These are phyloP conservation scores for Chaetomium sp. DNA, from an alignment of 2,329 filamentous ascomycete genomes.

Conservation along the genomic window DNA sequence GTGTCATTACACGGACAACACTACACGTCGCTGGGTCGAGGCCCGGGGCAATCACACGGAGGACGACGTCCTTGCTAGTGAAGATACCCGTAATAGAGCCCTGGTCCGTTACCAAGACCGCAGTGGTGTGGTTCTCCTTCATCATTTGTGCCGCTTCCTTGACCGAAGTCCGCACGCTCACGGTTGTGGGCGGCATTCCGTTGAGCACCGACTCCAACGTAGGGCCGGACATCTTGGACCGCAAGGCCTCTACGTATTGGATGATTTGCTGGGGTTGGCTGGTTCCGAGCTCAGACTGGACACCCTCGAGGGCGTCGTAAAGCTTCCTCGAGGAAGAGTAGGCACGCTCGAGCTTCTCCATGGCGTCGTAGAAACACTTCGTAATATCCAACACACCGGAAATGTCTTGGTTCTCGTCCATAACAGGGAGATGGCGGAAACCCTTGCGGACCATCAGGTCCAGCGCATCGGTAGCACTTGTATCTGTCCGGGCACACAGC, in stretches of 20 bases:
- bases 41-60: slow-evolving; percentile 94
- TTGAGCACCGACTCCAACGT: slow-evolving; percentile 92
- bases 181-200: slow-evolving; percentile 85
- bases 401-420: slow-evolving; percentile 99
- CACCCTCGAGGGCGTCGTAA: slow-evolving; percentile 94
- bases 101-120: slow-evolving; percentile 91
- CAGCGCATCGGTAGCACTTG: slow-evolving; percentile 92
- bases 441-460: slow-evolving; percentile 98
- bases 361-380: slow-evolving; percentile 99
- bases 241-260: slow-evolving; percentile 93
- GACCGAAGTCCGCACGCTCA: slow-evolving; percentile 91
- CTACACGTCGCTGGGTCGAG: slow-evolving; percentile 92
- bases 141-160: slow-evolving; percentile 92
- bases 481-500: slow-evolving; percentile 92
- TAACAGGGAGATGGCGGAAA: slow-evolving; percentile 94
- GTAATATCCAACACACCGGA: slow-evolving; percentile 97
- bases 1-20: slow-evolving; percentile 97
- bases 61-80: slow-evolving; percentile 97
- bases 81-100: slow-evolving; percentile 98
- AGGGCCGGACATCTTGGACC: slow-evolving; percentile 94
- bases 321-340: slow-evolving; percentile 97
- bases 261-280: slow-evolving; percentile 98
- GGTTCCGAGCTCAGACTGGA: slow-evolving; percentile 91
- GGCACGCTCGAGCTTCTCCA: slow-evolving; percentile 97
- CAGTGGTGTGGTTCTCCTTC: slow-evolving; percentile 98